These are phyloP conservation scores for Talaromyces thailandensis DNA, from an alignment of 495 filamentous ascomycete species.

Conservation along the genomic window DNA sequence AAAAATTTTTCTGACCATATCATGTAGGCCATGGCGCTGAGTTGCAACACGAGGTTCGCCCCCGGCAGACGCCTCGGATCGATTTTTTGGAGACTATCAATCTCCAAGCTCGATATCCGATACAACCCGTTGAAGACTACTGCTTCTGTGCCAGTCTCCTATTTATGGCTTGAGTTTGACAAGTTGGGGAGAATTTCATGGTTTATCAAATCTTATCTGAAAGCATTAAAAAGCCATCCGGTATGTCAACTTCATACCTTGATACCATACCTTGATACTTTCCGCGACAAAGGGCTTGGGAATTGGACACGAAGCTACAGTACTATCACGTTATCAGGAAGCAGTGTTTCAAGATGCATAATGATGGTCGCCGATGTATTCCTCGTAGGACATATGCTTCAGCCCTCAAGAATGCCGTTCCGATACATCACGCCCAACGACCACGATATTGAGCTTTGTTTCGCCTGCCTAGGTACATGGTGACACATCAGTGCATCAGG, in stretches of 20 bases:
- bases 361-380: neutral
- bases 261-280: neutral
- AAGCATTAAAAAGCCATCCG: neutral
- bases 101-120: neutral
- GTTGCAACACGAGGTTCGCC: too few species aligned
- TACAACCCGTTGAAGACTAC: neutral
- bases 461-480: neutral
- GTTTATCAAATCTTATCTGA: neutral
- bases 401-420: neutral
- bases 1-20: too few species aligned
- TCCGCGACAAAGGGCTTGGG: neutral
- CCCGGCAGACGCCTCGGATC: neutral
- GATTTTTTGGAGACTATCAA: neutral
- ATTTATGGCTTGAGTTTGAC: neutral
- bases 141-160: neutral
- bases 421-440: neutral
- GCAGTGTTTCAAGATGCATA: neutral
- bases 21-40: too few species aligned
- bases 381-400: neutral
- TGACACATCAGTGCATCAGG: neutral
- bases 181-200: neutral
- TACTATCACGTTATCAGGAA: neutral
- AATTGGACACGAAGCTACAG: neutral
- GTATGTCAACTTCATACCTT: neutral
- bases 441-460: neutral